These are phyloP conservation scores for Salisapilia sapeloensis DNA, from an alignment of 352 stramenopile genomes.

Conservation along the genomic window DNA sequence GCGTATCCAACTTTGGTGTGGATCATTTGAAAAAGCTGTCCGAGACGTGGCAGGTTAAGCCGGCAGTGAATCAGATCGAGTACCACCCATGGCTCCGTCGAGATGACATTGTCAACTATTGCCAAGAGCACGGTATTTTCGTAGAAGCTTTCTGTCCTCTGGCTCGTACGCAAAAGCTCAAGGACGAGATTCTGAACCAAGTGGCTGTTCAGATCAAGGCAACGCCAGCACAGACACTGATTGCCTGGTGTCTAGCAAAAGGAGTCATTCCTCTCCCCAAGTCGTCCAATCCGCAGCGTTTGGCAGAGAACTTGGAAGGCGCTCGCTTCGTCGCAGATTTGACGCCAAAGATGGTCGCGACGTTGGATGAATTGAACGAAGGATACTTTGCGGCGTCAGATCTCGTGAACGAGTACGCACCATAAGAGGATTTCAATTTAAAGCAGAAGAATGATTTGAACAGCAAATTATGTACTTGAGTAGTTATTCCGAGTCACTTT, in stretches of 20 bases:
- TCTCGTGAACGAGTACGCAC: too few species aligned
- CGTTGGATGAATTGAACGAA: conserved; percentile 23
- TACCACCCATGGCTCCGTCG: conserved; percentile 56
- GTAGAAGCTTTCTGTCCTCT: conserved; percentile 44
- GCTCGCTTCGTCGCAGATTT: conserved; percentile 14
- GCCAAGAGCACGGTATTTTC: conserved; percentile 15
- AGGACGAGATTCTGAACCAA: conserved; percentile 9
- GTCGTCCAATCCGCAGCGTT: conserved; percentile 18
- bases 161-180: conserved; percentile 13
- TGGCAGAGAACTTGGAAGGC: conserved; percentile 28
- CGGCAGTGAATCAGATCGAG: conserved; percentile 41
- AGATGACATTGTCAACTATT: conserved; percentile 38
- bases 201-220: conserved; percentile 14
- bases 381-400: too few species aligned
- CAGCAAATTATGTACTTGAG: too few species aligned
- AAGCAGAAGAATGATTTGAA: too few species aligned
- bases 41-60: conserved; percentile 7
- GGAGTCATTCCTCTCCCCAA: conserved; percentile 41
- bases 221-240: conserved; percentile 27
- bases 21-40: conserved; percentile 36
- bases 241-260: conserved; percentile 37
- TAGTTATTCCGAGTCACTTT: too few species aligned
- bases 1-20: conserved; percentile 52
- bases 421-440: too few species aligned
- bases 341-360: conserved; percentile 8